Percentiles rank a stretch among this genome's conserved stretches.
Conservation (phyloP, 495 filamentous ascomycete genomes). For the Neurospora sublineolata region DNA sequence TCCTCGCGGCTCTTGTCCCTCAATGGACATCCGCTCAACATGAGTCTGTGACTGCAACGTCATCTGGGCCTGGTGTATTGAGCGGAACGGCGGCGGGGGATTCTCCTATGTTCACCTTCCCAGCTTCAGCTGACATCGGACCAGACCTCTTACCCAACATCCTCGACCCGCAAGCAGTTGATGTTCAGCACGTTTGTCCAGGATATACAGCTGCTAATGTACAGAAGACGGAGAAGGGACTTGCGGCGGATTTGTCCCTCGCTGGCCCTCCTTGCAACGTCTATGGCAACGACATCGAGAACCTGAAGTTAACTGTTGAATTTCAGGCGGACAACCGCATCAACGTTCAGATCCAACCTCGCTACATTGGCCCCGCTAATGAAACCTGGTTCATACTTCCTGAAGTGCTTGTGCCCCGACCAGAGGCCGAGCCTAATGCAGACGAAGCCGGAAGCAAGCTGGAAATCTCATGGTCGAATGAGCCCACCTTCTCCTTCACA, state of each 20-base stretch:
- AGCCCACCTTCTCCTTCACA: constrained; percentile 65
- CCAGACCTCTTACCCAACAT: constrained; percentile 57
- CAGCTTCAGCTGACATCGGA: constrained; percentile 45
- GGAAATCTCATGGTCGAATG: constrained; percentile 47
- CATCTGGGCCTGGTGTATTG: neutral
- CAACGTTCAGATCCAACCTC: constrained; percentile 67
- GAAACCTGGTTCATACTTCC: constrained; percentile 57
- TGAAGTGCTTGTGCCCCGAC: constrained; percentile 49
- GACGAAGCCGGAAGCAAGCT: constrained; percentile 33
- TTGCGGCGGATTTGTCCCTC: constrained; percentile 53
- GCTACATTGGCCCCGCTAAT: constrained; percentile 51
- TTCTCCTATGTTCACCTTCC: constrained; percentile 29
- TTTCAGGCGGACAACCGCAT: constrained; percentile 61
- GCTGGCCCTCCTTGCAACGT: constrained; percentile 59
- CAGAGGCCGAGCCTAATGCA: constrained; percentile 31
- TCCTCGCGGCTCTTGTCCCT: constrained; percentile 5
- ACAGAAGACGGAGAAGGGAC: constrained; percentile 29
- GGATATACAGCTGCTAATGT: constrained; percentile 64
- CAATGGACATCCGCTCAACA: neutral
- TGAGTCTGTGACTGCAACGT: neutral
- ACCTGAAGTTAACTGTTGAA: constrained; percentile 56
- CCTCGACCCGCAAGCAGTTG: constrained; percentile 55
- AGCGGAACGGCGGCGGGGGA: neutral
- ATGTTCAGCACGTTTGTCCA: constrained; percentile 63
- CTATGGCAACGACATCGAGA: constrained; percentile 59